A percentile compares a stretch with the other conserved stretches of the same genome.
Evolutionary conservation across 2,329 filamentous ascomycete genomes (phyloP).

Genomic region (Botrytis galanthina): DNA sequence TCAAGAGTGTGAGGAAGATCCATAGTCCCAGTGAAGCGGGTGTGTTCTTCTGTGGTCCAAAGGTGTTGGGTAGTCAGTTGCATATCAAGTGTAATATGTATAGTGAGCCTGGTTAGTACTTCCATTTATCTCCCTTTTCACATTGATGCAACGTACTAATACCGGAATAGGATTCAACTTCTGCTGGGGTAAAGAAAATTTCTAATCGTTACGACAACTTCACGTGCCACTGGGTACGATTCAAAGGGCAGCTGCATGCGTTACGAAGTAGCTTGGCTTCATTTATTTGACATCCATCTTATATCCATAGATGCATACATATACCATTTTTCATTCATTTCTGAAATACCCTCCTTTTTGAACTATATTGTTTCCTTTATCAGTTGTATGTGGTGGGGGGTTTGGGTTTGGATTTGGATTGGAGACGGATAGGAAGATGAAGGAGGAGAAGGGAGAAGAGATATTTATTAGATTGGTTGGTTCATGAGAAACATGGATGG

Average conservation of each 20-base stretch:
- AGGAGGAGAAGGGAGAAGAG: too few species aligned
- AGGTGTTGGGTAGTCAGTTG: conserved; percentile 70
- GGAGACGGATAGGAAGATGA: not conserved
- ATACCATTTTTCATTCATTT: not conserved
- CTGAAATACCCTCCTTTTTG: conserved; percentile 2
- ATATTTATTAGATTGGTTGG: not conserved
- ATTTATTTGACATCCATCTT: not conserved
- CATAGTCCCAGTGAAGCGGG: conserved; percentile 70
- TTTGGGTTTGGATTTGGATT: not conserved
- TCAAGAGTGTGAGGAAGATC: conserved; percentile 77
- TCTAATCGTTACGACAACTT: conserved; percentile 39
- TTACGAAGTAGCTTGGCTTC: not conserved
- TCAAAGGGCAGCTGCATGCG: not conserved
- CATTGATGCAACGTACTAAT: conserved; percentile 17
- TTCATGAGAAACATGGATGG: not conserved
- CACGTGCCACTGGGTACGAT: not conserved
- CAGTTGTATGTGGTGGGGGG: not conserved
- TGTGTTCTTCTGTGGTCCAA: conserved; percentile 84
- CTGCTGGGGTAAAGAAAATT: conserved; percentile 51
- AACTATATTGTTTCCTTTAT: not conserved
- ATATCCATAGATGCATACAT: not conserved
- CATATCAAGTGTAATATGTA: conserved; percentile 88
- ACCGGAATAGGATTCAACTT: conserved; percentile 34
- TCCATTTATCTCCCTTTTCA: conserved; percentile 20
- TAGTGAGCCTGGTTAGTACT: conserved; percentile 71